Percentiles rank a stretch among this genome's conserved stretches.
Conservation (phyloP, 2,329 filamentous ascomycete species). For the Alternaria postmessia region DNA sequence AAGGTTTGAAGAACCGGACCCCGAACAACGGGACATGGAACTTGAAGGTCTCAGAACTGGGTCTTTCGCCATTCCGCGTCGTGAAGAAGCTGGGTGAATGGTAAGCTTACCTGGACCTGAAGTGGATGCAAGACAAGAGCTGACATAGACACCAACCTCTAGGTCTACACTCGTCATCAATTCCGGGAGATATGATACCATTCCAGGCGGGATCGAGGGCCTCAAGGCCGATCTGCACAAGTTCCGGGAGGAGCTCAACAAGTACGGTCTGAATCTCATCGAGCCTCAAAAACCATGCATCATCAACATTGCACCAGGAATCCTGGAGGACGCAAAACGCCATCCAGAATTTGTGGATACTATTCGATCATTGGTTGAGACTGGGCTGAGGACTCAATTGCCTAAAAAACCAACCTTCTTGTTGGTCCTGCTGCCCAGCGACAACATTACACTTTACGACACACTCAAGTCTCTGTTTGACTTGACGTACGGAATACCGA, state of each 20-base stretch:
- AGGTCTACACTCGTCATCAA: conserved; percentile 42
- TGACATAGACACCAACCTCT: not conserved
- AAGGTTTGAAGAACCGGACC: conserved; percentile 36
- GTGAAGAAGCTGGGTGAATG: conserved; percentile 32
- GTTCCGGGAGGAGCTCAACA: conserved; percentile 17
- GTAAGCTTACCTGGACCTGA: not conserved
- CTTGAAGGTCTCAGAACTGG: conserved; percentile 54
- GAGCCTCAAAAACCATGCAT: conserved; percentile 20
- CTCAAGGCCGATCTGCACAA: conserved; percentile 23
- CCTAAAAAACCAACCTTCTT: conserved; percentile 40
- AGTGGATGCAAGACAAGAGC: not conserved
- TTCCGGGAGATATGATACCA: conserved; percentile 24
- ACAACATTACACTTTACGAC: conserved; percentile 43
- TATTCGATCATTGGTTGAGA: conserved; percentile 67
- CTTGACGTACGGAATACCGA: conserved; percentile 67
- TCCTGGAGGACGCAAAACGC: conserved; percentile 5
- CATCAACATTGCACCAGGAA: conserved; percentile 15
- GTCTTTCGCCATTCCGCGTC: conserved; percentile 36
- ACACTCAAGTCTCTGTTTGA: conserved; percentile 75
- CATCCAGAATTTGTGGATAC: conserved; percentile 41
- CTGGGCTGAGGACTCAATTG: conserved; percentile 56
- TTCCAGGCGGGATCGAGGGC: conserved; percentile 27
- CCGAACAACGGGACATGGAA: conserved; percentile 73
- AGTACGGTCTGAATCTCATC: conserved; percentile 35
- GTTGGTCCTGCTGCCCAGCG: conserved; percentile 41